Evolutionary conservation across 768 basidiomycete species (phyloP).

Genomic region (Panellus pusillus): DNA sequence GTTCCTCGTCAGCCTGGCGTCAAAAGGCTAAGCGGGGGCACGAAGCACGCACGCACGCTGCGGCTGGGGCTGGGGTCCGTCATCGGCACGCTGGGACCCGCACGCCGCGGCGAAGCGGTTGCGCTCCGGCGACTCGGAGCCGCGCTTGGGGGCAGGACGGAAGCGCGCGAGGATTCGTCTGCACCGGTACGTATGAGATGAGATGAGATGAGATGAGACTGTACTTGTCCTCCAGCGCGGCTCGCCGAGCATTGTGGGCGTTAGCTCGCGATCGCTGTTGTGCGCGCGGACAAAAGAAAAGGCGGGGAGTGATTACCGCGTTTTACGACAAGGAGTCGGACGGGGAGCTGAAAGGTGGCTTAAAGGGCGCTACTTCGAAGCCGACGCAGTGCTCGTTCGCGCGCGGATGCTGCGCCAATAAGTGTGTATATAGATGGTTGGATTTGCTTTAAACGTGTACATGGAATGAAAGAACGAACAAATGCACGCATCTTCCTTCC

Average conservation of each 20-base stretch:
- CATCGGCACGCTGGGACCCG: slow-evolving; percentile 67
- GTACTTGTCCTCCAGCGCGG: background rate
- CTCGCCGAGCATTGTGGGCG: slow-evolving; percentile 54
- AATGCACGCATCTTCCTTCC: too few relatives aligned
- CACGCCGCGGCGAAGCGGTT: slow-evolving; percentile 57
- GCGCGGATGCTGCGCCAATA: slow-evolving; percentile 49
- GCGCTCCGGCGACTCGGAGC: slow-evolving; percentile 64
- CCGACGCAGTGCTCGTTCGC: slow-evolving; percentile 61
- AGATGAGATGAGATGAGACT: too few relatives aligned
- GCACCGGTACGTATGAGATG: too few relatives aligned
- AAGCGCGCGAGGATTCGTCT: slow-evolving; percentile 68
- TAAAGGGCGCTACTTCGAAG: slow-evolving; percentile 84
- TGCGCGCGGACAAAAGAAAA: background rate
- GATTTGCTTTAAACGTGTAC: background rate
- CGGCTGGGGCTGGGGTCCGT: slow-evolving; percentile 72
- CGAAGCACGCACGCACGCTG: too few relatives aligned
- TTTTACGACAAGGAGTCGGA: too few relatives aligned
- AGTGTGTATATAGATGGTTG: background rate
- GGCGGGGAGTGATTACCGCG: too few relatives aligned
- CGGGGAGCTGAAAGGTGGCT: too few relatives aligned
- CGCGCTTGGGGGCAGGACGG: slow-evolving; percentile 85
- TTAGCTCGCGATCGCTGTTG: background rate
- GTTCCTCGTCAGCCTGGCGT: too few relatives aligned
- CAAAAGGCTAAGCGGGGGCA: too few relatives aligned
- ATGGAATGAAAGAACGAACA: too few relatives aligned